Conservation (phyloP, 805 yeast genomes). For the Jamesozyma piceae region DNA sequence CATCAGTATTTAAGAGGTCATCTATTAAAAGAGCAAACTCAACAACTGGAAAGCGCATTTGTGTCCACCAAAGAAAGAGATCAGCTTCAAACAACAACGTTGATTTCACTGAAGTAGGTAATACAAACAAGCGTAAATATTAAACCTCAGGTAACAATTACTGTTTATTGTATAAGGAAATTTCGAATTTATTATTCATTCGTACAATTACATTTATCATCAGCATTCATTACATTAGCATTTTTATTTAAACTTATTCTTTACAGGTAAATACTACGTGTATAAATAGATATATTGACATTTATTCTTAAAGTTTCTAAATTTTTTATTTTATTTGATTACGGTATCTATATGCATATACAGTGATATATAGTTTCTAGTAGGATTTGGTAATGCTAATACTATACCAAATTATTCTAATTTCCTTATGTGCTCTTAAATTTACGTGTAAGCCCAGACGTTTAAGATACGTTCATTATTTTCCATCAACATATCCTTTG, state of each 20-base stretch:
- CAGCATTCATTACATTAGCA: no score
- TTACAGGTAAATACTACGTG: neutral
- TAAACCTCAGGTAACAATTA: neutral
- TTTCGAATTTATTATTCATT: no score
- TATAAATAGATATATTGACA: no score
- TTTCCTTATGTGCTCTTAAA: no score
- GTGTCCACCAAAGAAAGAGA: slow-evolving; percentile 18
- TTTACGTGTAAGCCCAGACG: slow-evolving; percentile 31
- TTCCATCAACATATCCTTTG: slow-evolving; percentile 58
- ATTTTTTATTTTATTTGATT: no score
- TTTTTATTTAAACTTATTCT: neutral
- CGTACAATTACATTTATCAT: no score
- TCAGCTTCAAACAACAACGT: slow-evolving; percentile 22
- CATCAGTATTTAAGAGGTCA: slow-evolving; percentile 5
- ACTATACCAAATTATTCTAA: no score
- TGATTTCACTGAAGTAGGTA: slow-evolving; percentile 17
- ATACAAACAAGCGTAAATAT: slow-evolving; percentile 8
- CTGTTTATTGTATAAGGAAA: no score
- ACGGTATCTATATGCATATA: no score
- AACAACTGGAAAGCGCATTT: neutral
- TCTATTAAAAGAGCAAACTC: neutral
- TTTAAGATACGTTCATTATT: slow-evolving; percentile 40
- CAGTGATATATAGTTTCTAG: no score
- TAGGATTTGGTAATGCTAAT: no score
- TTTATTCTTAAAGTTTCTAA: no score